Evolutionary conservation across 2,329 filamentous ascomycete species (phyloP).

Genomic region (Pseudopyrenochaeta lycopersici): DNA sequence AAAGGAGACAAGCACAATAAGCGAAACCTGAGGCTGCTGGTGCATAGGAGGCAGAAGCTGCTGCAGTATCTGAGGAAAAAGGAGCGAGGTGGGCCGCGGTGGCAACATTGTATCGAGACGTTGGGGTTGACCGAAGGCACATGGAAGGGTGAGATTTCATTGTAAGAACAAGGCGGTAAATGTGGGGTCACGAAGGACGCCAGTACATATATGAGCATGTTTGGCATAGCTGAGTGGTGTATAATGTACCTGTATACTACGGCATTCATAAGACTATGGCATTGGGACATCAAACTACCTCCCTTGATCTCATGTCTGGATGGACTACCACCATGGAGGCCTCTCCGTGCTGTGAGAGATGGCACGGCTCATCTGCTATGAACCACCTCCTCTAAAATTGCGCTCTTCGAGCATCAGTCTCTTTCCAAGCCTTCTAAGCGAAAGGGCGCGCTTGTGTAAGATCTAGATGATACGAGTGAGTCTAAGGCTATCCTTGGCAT

Average conservation of each 20-base stretch:
- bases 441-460: too few relatives aligned
- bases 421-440: too few relatives aligned
- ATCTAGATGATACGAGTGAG: too few relatives aligned
- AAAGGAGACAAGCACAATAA: constrained; percentile 94
- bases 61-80: constrained; percentile 86
- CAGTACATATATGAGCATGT: neutral
- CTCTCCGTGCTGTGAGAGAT: too few relatives aligned
- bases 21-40: constrained; percentile 83
- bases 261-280: neutral
- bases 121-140: constrained; percentile 87
- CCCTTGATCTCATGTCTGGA: neutral
- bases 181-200: neutral
- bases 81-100: constrained; percentile 90
- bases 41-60: constrained; percentile 89
- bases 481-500: too few relatives aligned
- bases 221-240: neutral
- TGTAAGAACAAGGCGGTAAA: constrained; percentile 57
- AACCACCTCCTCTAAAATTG: too few relatives aligned
- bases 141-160: constrained; percentile 87
- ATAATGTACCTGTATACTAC: neutral
- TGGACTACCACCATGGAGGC: neutral
- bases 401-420: too few relatives aligned
- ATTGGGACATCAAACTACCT: neutral
- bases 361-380: too few relatives aligned
- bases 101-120: constrained; percentile 84